A percentile compares a stretch with the other conserved stretches of the same genome.
phyloP scores from a whole-genome alignment of 2,329 filamentous ascomycete species.

The Fusarium drepaniforme region DNA sequence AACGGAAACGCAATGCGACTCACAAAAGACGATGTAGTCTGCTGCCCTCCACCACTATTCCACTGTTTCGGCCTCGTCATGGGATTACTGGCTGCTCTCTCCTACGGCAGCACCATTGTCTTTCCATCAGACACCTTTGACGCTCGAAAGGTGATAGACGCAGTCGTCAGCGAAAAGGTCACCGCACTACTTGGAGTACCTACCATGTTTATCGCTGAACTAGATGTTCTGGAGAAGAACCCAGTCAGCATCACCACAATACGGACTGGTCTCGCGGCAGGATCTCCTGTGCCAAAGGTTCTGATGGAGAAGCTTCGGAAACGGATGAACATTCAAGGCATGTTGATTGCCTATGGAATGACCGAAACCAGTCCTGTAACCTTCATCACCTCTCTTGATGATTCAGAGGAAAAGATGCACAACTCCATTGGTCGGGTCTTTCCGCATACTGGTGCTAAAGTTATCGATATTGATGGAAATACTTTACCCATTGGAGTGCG shows the following conservation, averaged over 20 bases:
- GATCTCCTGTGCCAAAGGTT: not conserved
- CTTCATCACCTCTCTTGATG: slow-evolving; percentile 75
- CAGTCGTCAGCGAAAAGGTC: slow-evolving; percentile 62
- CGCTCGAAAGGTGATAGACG: slow-evolving; percentile 66
- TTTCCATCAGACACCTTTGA: slow-evolving; percentile 77
- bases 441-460: slow-evolving; percentile 71
- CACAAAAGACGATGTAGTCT: slow-evolving; percentile 67
- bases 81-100: slow-evolving; percentile 77
- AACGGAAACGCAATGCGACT: slow-evolving; percentile 62
- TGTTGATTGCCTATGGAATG: slow-evolving; percentile 65
- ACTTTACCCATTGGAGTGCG: slow-evolving; percentile 65
- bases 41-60: slow-evolving; percentile 74
- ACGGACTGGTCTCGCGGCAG: not conserved
- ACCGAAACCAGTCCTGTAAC: slow-evolving; percentile 73
- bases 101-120: slow-evolving; percentile 71
- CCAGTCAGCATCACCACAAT: not conserved
- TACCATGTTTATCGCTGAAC: slow-evolving; percentile 78
- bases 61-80: slow-evolving; percentile 80
- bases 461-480: slow-evolving; percentile 67
- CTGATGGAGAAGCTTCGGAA: not conserved
- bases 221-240: slow-evolving; percentile 55
- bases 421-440: slow-evolving; percentile 72
- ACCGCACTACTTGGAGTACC: slow-evolving; percentile 69
- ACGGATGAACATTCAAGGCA: not conserved
- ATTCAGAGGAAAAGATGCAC: slow-evolving; percentile 72